Percentiles rank a stretch among this genome's conserved stretches.
Evolutionary conservation across 2,329 filamentous ascomycete genomes (phyloP).

Genomic region (Colletotrichum ledebouriae): DNA sequence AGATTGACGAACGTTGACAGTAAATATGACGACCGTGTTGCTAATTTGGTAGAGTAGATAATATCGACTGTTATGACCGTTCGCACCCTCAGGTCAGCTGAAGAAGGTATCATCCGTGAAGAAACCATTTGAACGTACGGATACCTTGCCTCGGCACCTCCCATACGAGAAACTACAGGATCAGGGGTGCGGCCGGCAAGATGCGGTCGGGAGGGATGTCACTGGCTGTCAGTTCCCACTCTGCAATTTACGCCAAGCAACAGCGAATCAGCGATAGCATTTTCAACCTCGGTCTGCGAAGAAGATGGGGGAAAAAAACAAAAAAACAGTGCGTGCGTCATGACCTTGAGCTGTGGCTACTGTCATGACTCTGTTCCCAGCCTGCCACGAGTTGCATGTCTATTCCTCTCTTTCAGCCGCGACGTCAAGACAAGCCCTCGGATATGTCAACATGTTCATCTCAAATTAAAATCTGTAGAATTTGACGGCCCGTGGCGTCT

Average conservation of each 20-base stretch:
- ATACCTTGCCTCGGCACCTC: conserved; percentile 33
- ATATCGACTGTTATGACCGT: conserved; percentile 26
- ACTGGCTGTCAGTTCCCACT: conserved; percentile 27
- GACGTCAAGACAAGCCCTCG: conserved; percentile 1
- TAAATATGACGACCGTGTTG: conserved; percentile 10
- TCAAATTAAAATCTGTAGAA: not conserved
- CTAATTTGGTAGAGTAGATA: conserved; percentile 28
- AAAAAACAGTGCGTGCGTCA: not conserved
- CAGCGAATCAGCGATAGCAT: not conserved
- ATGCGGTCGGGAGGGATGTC: conserved; percentile 22
- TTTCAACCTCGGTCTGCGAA: not conserved
- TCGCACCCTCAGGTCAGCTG: conserved; percentile 2
- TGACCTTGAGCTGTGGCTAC: conserved; percentile 15
- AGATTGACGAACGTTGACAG: conserved; percentile 28
- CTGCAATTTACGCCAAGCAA: conserved; percentile 9
- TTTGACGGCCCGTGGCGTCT: too few relatives aligned
- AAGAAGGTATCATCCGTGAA: conserved; percentile 34
- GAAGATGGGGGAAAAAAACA: too few relatives aligned
- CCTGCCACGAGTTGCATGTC: conserved; percentile 26
- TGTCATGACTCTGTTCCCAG: conserved; percentile 24
- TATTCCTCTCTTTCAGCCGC: not conserved
- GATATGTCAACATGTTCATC: conserved; percentile 1
- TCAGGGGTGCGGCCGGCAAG: not conserved
- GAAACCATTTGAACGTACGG: not conserved
- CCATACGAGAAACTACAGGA: conserved; percentile 24